phyloP scores from a whole-genome alignment of 2,329 filamentous ascomycete species.

The Ophiostoma sp. region DNA sequence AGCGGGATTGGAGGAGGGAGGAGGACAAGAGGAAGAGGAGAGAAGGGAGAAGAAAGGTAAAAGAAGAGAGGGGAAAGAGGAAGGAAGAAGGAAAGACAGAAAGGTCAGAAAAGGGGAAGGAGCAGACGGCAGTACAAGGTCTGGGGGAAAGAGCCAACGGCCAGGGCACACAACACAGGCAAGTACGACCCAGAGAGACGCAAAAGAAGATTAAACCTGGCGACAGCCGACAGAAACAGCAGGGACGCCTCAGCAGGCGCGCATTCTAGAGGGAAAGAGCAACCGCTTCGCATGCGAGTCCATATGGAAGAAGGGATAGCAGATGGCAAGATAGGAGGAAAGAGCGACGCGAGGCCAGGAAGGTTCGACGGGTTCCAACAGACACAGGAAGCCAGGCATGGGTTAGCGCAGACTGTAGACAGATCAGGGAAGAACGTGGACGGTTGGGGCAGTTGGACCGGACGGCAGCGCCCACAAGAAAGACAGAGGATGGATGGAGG shows the following conservation, averaged over 20 bases:
- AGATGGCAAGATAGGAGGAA: neutral
- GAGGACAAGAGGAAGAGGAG: neutral
- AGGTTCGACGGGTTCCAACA: neutral
- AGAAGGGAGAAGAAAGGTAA: neutral
- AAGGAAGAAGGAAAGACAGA: neutral
- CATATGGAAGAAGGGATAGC: neutral
- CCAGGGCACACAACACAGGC: too few species aligned
- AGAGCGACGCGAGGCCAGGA: neutral
- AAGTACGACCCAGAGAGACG: too few species aligned
- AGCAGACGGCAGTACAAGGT: too few species aligned
- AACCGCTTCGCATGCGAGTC: too few species aligned
- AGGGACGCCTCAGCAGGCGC: too few species aligned
- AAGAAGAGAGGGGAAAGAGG: neutral
- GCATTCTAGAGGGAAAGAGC: too few species aligned
- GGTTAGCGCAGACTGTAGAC: neutral
- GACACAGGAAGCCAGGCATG: neutral
- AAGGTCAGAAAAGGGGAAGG: too few species aligned
- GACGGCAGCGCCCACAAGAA: neutral
- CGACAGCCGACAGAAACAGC: too few species aligned
- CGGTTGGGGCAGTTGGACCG: constrained; percentile 2
- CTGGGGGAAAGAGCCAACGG: too few species aligned
- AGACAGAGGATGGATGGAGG: neutral
- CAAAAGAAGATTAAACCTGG: too few species aligned
- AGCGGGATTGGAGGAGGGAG: neutral
- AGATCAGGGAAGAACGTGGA: neutral